phyloP scores from a whole-genome alignment of 495 filamentous ascomycete genomes.

The Astrothelium macrocarpum region DNA sequence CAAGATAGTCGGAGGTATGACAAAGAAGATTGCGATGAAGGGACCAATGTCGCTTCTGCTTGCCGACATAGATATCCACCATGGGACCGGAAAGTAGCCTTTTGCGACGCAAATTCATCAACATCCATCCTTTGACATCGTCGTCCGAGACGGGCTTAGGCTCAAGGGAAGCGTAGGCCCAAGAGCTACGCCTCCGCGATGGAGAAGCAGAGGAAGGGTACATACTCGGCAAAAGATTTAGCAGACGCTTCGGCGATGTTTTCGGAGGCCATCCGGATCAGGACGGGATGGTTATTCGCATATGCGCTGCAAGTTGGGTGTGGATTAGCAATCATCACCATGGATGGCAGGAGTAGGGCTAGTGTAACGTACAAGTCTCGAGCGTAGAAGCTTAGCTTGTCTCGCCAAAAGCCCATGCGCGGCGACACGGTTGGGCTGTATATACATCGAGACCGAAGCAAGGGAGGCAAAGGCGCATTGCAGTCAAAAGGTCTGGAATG shows the following conservation, averaged over 20 bases:
- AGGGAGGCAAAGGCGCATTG: constrained; percentile 8
- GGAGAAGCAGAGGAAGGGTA: constrained; percentile 18
- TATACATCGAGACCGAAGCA: not conserved
- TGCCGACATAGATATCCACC: constrained; percentile 39
- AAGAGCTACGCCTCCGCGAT: not conserved
- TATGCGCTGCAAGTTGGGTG: constrained; percentile 22
- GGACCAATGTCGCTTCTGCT: constrained; percentile 33
- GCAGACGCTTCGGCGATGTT: constrained; percentile 34
- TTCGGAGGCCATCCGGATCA: constrained; percentile 32
- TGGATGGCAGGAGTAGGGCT: not conserved
- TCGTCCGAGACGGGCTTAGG: not conserved
- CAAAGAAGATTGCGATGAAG: constrained; percentile 40
- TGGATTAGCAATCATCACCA: not conserved
- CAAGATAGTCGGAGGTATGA: constrained; percentile 38
- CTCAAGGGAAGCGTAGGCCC: not conserved
- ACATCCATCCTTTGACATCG: constrained; percentile 1
- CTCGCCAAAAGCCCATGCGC: constrained; percentile 25
- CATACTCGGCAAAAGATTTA: constrained; percentile 39
- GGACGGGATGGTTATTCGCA: constrained; percentile 23
- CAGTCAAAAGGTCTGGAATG: constrained; percentile 1
- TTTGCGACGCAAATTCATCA: constrained; percentile 19
- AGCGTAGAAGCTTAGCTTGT: constrained; percentile 26
- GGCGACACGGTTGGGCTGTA: constrained; percentile 6
- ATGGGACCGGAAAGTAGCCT: constrained; percentile 41
- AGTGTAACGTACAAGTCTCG: constrained; percentile 26